Evolutionary conservation across 2,329 filamentous ascomycete genomes (phyloP), one percentile per base, ranked within the genome.

Genomic region (Lecanicillium sp.): DNA sequence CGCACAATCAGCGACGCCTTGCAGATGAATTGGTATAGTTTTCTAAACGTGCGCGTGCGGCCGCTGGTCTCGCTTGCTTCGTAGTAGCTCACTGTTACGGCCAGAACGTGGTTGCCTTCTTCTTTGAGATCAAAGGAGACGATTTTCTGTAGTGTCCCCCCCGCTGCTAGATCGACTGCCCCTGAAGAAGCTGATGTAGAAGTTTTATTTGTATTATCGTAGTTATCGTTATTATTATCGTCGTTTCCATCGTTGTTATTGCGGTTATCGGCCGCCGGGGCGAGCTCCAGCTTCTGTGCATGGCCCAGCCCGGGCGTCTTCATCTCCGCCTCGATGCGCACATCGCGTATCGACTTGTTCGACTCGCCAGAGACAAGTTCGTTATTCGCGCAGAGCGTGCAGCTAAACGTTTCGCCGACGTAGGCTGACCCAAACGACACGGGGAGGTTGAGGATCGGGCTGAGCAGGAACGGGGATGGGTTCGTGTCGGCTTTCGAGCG

Each of bases 21-120:
- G 55, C 89, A 92, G 40, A 94, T 81, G 56, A 98, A 98, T 59
- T 96, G 92, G 60, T 96, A 98, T 43, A 98, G 66, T 64, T 96
- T 96, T 48, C 90, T 72, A 56, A 96, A 96, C 9, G 87, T 94
- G 43, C 92, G 71, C 28, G 85, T 82, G 35, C 86, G 75, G 3
- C 78, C 78, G 46, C 72, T 75, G 14, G 74, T 78, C 50, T 83
- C 68, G n/a, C 73, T 75, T 0, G 85, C 88, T 62, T 96, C 90
- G 39, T 88, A 94, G 63, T 96, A 96, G 48, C 83, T 90, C 43
- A 96, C 85, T 38, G 87, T 95, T 43, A 96, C 89, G 6, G 86
- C 87, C 7, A 98, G 71, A 11, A 95, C 86, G 60, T 98, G 89
- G 50, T 85, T 89, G 0, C 92, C 92, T 57, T 95, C 89, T 56